These are phyloP conservation scores for Fusarium tricinctum DNA, from an alignment of 2,329 filamentous ascomycete species.

Conservation along the genomic window DNA sequence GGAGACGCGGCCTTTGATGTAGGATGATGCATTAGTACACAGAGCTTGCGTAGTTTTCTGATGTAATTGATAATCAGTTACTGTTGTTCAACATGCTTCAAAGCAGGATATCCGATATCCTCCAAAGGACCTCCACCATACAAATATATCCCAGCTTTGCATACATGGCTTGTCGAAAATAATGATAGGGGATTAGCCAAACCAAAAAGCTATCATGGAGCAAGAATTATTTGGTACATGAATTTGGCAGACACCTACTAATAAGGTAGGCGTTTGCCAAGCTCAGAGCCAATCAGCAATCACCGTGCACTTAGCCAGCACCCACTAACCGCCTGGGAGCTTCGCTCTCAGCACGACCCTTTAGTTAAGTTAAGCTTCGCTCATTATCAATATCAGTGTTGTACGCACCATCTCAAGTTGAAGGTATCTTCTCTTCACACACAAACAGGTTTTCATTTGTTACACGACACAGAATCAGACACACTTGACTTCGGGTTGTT, in stretches of 20 bases:
- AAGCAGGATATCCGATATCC: too few species aligned
- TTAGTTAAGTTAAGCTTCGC: neutral
- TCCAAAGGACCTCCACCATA: too few species aligned
- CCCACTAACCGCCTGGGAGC: slow-evolving; percentile 5
- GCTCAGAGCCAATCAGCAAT: slow-evolving; percentile 23
- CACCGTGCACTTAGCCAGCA: slow-evolving; percentile 6
- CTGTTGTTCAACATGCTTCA: too few species aligned
- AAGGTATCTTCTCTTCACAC: neutral
- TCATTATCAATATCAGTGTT: neutral
- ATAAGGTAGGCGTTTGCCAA: neutral
- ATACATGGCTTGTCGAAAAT: too few species aligned
- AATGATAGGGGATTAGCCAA: too few species aligned
- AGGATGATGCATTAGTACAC: neutral
- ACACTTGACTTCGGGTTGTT: neutral
- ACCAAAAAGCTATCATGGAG: too few species aligned
- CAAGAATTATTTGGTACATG: neutral
- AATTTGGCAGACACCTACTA: too few species aligned
- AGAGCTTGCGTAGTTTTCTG: neutral
- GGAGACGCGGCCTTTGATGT: neutral
- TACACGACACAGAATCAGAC: too few species aligned
- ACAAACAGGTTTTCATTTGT: neutral
- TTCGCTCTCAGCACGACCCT: slow-evolving; percentile 10
- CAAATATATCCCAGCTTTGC: too few species aligned
- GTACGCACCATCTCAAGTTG: neutral
- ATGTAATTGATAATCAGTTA: too few species aligned